Base-by-base conservation (phyloP, 306 rosid species). In the Malus sylvestris region DNA sequence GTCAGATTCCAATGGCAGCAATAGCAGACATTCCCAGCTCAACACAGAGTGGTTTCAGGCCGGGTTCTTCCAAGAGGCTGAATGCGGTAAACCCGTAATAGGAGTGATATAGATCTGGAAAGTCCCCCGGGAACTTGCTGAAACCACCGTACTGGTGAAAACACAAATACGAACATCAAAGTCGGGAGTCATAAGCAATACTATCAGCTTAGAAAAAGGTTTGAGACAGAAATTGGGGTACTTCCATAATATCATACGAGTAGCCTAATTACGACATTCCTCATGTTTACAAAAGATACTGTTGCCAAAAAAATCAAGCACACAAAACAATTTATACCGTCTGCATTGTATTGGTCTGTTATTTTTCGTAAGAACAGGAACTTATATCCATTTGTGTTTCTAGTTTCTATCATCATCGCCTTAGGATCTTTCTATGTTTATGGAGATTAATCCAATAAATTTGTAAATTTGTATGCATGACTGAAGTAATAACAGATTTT, bases 101-200 rank as follows among this genome's bases (percentile, higher is more conserved):
- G 49, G 97, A 83, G 87, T 95, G 97, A 76, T 94, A 92, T 22
- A 95, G 77, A 77, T 95, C 97, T 9, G 97, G 93, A 65, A 83
- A 40, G 15, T 83, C 78, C 67, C 86, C 86, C 4, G 97, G 98
- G 60, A 84, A 86, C 89, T 95, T 95, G 69, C 95, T 81, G 89
- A 92, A 92, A 74, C 99, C 97, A 65, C 98, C 99, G 79, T 83
- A 91, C 99, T 95, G 84, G 22, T 69, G 51, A 68, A 75, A 75
- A 51, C 86, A 74, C 79, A 83, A 45, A 83, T 23, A 73, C 23
- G 38, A 81, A 77, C 66, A 42, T 51, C 65, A 32, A 46, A 58
- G 72, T 68, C 74, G 42, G 78, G 84, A 68, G 79, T 64, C 66
- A 51, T 16, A 62, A 76, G 30, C 44, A 73, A 49, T 42, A n/a